Evolutionary conservation across 2,329 filamentous ascomycete species (phyloP), one percentile per base, ranked within the genome.

Genomic region (Aspergillus bombycis): DNA sequence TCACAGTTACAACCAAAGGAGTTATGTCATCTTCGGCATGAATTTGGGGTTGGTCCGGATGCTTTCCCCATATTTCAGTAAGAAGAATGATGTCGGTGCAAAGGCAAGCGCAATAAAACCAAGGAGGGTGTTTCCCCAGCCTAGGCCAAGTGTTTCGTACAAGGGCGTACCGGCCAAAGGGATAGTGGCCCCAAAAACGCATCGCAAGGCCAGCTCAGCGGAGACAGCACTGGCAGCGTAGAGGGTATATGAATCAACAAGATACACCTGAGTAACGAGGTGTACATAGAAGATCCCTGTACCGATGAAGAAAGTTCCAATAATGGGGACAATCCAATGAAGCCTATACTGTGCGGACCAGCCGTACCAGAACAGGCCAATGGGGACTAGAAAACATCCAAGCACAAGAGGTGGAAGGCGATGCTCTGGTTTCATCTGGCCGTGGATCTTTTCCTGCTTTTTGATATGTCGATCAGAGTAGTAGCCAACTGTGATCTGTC

Each of bases 381-480:
- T 61, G 1, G 71, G 86, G 2, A 89, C 81, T 19, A 86, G 62
- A 2, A 83, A 55, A 4, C 83, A 83, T 4, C 83, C 84, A 12
- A 81, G 74, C 5, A 84, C 78, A 48, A 88, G 79, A 0, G 83
- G 79, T 0, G 82, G 80, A 0, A 89, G 74, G 62, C 86, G 79
- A 64, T 77, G 78, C 62, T 87, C 84, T 0, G 84, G 82, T 73
- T 75, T 77, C 60, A 65, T 65, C 36, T 59, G 48, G 9, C 65
- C 63, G n/a, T 62, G 43, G 7, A 58, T 43, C 53, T 56, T 57
- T 28, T 65, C 61, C 34, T 64, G 62, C 28, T 54, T 56, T n/a
- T 60, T 59, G 52, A 66, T 48, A 45, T 65, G 61, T 10, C 63
- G 46, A 34, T 63, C 60, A 3, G 65, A 65, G 53, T 52, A 67